Evolutionary conservation across 1,284 basidiomycete species (phyloP).

Genomic region (Neolentinus lepideus): DNA sequence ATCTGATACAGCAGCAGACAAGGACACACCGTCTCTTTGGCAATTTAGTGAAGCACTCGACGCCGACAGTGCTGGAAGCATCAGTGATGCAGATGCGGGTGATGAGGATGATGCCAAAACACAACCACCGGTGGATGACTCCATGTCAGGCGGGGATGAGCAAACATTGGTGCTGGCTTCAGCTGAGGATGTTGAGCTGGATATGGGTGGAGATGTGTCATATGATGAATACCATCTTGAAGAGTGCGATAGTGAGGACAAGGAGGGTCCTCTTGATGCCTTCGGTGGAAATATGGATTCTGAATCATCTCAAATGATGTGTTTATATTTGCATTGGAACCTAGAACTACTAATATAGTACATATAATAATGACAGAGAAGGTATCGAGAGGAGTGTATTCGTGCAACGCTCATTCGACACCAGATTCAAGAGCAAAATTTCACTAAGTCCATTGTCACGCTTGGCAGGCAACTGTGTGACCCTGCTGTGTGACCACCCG

Average conservation of each 20-base stretch:
- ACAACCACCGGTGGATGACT: not conserved
- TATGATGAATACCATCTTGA: not conserved
- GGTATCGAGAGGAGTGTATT: not conserved
- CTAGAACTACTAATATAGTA: not conserved
- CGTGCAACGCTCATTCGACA: not conserved
- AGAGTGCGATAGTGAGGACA: not conserved
- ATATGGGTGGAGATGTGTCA: not conserved
- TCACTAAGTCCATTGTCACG: conserved; percentile 5
- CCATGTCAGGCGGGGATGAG: not conserved
- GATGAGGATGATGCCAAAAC: not conserved
- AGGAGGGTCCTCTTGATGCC: not conserved
- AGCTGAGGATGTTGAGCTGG: not conserved
- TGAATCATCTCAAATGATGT: not conserved
- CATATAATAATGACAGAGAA: not conserved
- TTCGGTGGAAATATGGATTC: not conserved
- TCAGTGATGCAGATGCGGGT: not conserved
- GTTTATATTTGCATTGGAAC: not conserved
- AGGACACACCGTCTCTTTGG: too few relatives aligned
- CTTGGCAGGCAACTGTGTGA: conserved; percentile 2
- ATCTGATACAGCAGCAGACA: too few relatives aligned
- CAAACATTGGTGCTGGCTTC: not conserved
- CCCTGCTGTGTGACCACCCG: conserved; percentile 2
- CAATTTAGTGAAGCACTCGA: too few relatives aligned
- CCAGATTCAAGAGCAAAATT: not conserved
- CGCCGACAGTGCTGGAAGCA: too few relatives aligned